phyloP scores from a whole-genome alignment of 176 grass and related monocot species.

The Ananas comosus region DNA sequence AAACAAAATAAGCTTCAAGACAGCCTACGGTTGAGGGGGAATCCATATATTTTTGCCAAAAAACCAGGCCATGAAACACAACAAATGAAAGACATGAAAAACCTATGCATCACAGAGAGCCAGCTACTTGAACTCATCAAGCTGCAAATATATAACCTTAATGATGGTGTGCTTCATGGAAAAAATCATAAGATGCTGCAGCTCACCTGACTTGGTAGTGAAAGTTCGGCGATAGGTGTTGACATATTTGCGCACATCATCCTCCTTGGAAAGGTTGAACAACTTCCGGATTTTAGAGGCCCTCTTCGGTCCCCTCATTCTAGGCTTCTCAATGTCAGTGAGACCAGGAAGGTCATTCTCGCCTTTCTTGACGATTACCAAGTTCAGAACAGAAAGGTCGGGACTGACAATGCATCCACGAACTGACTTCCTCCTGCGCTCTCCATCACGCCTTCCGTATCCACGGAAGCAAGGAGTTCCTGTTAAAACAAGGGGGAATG shows the following conservation, averaged over 20 bases:
- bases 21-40: no score
- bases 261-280: conserved; percentile 84
- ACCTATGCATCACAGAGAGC: no score
- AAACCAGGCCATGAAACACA: no score
- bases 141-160: background rate
- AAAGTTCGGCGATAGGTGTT: conserved; percentile 90
- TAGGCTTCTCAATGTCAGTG: conserved; percentile 84
- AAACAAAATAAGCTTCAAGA: no score
- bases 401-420: conserved; percentile 93
- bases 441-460: conserved; percentile 66
- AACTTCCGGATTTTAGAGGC: conserved; percentile 93
- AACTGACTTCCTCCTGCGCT: conserved; percentile 84
- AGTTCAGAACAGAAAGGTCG: conserved; percentile 80
- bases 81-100: no score
- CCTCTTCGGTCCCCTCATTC: conserved; percentile 97
- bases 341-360: conserved; percentile 72
- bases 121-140: background rate
- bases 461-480: conserved; percentile 93
- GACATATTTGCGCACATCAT: conserved; percentile 95
- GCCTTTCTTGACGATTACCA: conserved; percentile 94
- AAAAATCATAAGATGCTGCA: background rate
- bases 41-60: no score
- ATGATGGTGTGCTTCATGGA: background rate
- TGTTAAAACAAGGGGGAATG: background rate
- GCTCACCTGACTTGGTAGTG: conserved; percentile 71